Evolutionary conservation across 345 rosid genomes (phyloP), one percentile per base, ranked within the genome.

Genomic region (Turnera subulata): DNA sequence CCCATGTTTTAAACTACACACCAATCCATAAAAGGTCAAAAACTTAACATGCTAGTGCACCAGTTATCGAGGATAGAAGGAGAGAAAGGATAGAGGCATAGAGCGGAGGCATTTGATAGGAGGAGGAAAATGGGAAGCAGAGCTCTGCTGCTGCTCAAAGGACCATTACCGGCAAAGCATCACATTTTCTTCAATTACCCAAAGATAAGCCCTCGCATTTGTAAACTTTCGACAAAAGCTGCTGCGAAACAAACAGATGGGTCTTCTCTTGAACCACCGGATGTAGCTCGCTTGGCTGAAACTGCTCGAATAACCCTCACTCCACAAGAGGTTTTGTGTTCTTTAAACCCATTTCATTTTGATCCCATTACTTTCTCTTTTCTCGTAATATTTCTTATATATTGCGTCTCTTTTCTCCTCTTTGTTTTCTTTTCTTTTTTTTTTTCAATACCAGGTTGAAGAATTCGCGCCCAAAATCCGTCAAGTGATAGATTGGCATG

Each of bases 301-400:
- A 88, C 84, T 44, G 91, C 97, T 65, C 84, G 96, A 53, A 88
- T 91, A 66, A 83, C 91, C 39, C 82, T 91, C 46, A 66, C 85
- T 42, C 82, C 85, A 0, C 44, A 49, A 0, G 91, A 91, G 86
- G 96, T 87, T 32, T 38, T 9, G 16, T 47, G 42, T 22, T 24
- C 19, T 40, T 18, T 17, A 13, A 19, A 1, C 19, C 23, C 10
- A 4, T 0, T 35, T 29, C 32, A 11, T 47, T 33, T 39, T 13
- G 24, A 59, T 6, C 17, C 20, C 12, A 10, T 26, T 24, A 51
- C 14, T 38, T 12, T 5, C 12, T 14, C 5, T 26, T 16, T 5
- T 21, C 13, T 10, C 15, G 2, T n/a, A 21, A 12, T 10, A 49
- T 29, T 59, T 5, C 15, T 56, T 0, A 39, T 48, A 13, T 50